A percentile compares a stretch with the other conserved stretches of the same genome.
These are phyloP conservation scores for Corrigiola litoralis DNA, from an alignment of 179 eudicot genomes.

Conservation along the genomic window DNA sequence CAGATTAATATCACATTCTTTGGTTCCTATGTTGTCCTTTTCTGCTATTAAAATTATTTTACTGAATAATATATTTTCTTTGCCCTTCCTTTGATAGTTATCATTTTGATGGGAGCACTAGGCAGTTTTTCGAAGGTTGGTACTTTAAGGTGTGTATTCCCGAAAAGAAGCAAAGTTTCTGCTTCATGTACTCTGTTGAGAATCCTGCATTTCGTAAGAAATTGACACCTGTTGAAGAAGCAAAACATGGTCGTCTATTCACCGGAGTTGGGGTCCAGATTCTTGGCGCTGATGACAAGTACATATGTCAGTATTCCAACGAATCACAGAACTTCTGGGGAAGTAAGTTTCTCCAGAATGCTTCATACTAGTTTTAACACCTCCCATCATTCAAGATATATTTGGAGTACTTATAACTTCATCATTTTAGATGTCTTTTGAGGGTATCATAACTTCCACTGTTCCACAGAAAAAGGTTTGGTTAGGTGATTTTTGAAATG, in stretches of 20 bases:
- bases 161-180: constrained; percentile 81
- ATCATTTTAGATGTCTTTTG: background rate
- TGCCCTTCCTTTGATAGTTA: constrained; percentile 42
- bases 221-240: constrained; percentile 53
- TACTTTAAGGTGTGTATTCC: constrained; percentile 96
- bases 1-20: too few species aligned
- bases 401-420: background rate
- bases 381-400: background rate
- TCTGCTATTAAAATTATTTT: background rate
- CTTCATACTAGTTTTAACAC: constrained; percentile 3
- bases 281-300: constrained; percentile 91
- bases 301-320: constrained; percentile 71
- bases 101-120: constrained; percentile 78
- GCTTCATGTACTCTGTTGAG: constrained; percentile 93
- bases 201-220: constrained; percentile 75
- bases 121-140: constrained; percentile 96
- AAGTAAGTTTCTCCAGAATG: constrained; percentile 50
- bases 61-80: background rate
- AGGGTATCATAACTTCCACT: background rate
- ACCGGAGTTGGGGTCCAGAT: constrained; percentile 95
- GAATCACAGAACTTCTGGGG: constrained; percentile 89
- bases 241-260: constrained; percentile 59
- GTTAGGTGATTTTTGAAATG: background rate
- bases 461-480: background rate
- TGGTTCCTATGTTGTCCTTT: background rate